These are phyloP conservation scores for Zangia roseola DNA, from an alignment of 768 basidiomycete species.

Conservation along the genomic window DNA sequence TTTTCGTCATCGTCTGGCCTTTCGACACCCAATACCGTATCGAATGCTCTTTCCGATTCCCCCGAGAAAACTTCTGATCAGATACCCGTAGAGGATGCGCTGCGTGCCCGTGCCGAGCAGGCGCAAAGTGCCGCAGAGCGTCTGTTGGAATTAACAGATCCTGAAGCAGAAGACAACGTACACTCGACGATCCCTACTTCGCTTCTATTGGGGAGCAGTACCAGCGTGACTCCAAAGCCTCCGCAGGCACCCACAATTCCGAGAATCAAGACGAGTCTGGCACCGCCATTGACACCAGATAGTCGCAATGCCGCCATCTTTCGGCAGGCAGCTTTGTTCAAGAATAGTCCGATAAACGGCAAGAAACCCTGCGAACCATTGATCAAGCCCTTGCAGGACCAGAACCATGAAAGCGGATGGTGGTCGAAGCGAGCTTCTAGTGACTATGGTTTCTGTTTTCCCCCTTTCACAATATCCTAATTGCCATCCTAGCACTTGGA, in stretches of 20 bases:
- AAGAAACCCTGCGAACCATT: constrained; percentile 52
- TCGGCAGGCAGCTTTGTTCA: constrained; percentile 75
- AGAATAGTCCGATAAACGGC: constrained; percentile 72
- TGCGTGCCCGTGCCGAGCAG: constrained; percentile 86
- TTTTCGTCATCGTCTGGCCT: constrained; percentile 53
- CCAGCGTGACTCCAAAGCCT: constrained; percentile 38
- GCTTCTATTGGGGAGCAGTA: constrained; percentile 45
- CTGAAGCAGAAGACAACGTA: constrained; percentile 58
- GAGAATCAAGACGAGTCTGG: constrained; percentile 28
- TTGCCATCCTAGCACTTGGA: constrained; percentile 34
- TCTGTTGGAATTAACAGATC: constrained; percentile 81
- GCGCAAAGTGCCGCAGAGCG: constrained; percentile 92
- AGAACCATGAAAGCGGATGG: constrained; percentile 75
- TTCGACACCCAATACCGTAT: constrained; percentile 48
- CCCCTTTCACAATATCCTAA: constrained; percentile 10
- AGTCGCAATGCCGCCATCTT: constrained; percentile 57
- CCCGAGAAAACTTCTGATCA: constrained; percentile 40
- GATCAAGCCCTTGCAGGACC: constrained; percentile 65
- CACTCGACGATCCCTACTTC: constrained; percentile 57
- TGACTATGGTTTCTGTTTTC: constrained; percentile 38
- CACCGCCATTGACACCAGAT: constrained; percentile 62
- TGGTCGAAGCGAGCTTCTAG: constrained; percentile 76
- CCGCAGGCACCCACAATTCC: constrained; percentile 37
- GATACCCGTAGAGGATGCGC: constrained; percentile 75
- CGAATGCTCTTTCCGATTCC: constrained; percentile 63